A percentile compares a stretch with the other conserved stretches of the same genome.
phyloP scores from a whole-genome alignment of 768 basidiomycete species.

The Macrolepiota dolichaula region DNA sequence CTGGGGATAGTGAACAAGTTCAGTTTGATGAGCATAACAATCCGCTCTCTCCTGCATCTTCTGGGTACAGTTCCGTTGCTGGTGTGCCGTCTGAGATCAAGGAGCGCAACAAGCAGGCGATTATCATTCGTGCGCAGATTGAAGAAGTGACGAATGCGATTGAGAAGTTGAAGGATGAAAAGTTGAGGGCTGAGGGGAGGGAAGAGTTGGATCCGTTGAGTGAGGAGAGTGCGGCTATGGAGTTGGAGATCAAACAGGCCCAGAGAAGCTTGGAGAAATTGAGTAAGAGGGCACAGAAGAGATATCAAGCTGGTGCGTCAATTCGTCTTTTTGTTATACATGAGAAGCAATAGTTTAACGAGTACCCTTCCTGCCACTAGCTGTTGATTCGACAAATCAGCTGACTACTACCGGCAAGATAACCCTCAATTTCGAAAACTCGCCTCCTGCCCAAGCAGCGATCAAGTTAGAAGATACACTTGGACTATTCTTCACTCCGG shows the following conservation, averaged over 20 bases:
- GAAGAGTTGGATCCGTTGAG: constrained; percentile 11
- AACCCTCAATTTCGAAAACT: background rate
- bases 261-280: constrained; percentile 9
- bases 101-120: constrained; percentile 9
- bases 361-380: too few relatives aligned
- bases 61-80: constrained; percentile 4
- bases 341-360: too few relatives aligned
- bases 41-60: background rate
- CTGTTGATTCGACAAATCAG: background rate
- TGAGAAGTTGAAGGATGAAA: constrained; percentile 15
- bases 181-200: constrained; percentile 17
- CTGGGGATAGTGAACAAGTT: background rate
- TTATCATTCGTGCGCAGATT: constrained; percentile 13
- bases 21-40: background rate
- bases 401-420: background rate
- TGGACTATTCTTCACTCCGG: constrained; percentile 11
- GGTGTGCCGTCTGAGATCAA: constrained; percentile 2
- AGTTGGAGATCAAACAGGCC: constrained; percentile 1
- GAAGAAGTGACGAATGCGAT: constrained; percentile 15
- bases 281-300: constrained; percentile 8
- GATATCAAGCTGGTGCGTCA: constrained; percentile 6
- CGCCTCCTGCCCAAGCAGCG: background rate
- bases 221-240: constrained; percentile 2
- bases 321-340: background rate
- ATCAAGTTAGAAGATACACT: constrained; percentile 10